phyloP scores from a whole-genome alignment of 768 basidiomycete species.

The Leccinum rimulosum region DNA sequence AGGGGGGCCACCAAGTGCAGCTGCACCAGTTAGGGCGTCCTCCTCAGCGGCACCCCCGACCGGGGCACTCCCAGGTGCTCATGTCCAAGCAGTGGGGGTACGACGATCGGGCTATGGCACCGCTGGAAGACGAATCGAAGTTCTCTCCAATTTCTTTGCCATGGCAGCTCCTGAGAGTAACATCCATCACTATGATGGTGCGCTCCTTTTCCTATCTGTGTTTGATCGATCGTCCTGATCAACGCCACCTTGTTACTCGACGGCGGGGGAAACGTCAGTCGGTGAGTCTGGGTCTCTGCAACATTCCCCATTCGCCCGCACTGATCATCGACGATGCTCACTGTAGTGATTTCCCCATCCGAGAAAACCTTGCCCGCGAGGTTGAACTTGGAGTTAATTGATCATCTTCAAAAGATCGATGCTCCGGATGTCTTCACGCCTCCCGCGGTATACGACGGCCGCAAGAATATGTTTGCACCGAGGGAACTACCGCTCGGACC shows the following conservation, averaged over 20 bases:
- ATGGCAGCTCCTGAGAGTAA: constrained; percentile 57
- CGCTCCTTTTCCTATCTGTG: constrained; percentile 34
- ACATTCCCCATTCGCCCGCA: background rate
- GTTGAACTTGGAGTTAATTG: constrained; percentile 70
- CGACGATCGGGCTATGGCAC: constrained; percentile 63
- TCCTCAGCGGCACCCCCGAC: constrained; percentile 30
- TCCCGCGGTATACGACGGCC: constrained; percentile 72
- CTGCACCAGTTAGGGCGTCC: constrained; percentile 7
- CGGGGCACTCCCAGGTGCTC: constrained; percentile 30
- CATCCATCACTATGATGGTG: constrained; percentile 81
- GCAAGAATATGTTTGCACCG: constrained; percentile 72
- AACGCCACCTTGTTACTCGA: background rate
- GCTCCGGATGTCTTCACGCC: constrained; percentile 71
- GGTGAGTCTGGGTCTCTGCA: constrained; percentile 11
- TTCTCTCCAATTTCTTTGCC: constrained; percentile 61
- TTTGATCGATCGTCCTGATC: constrained; percentile 23
- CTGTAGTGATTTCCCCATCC: constrained; percentile 58
- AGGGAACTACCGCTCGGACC: constrained; percentile 60
- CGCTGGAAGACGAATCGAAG: constrained; percentile 44
- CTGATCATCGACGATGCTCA: constrained; percentile 15
- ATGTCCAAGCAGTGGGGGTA: constrained; percentile 60
- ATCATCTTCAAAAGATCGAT: constrained; percentile 53
- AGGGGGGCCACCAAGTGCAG: constrained; percentile 23
- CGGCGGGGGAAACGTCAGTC: constrained; percentile 14
- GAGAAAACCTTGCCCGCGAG: constrained; percentile 68